Percentiles rank a stretch among this genome's conserved stretches.
Conservation (phyloP, 2,329 filamentous ascomycete species). For the Sporothrix variecibatus region DNA sequence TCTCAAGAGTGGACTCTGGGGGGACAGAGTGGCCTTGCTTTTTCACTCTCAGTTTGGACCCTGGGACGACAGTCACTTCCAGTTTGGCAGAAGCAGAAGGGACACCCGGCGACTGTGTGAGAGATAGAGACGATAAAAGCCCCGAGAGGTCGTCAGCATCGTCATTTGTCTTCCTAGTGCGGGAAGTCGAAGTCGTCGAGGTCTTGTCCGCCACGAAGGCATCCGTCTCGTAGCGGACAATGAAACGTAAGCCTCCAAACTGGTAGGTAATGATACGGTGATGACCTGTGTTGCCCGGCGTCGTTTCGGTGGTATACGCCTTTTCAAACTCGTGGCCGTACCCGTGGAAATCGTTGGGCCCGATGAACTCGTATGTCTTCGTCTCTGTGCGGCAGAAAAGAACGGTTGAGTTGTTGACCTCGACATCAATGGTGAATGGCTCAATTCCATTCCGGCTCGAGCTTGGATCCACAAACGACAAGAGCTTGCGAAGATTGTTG, state of each 20-base stretch:
- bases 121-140: neutral
- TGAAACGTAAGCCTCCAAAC: constrained; percentile 44
- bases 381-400: constrained; percentile 43
- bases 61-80: neutral
- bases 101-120: neutral
- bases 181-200: too few relatives aligned
- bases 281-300: constrained; percentile 45
- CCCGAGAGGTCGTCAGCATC: neutral
- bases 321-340: constrained; percentile 52
- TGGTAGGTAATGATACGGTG: constrained; percentile 49
- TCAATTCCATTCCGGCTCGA: constrained; percentile 32
- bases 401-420: constrained; percentile 42
- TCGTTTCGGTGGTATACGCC: constrained; percentile 41
- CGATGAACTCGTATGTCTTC: constrained; percentile 35
- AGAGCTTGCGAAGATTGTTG: constrained; percentile 52
- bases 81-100: neutral
- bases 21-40: neutral
- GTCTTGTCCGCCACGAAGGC: constrained; percentile 39
- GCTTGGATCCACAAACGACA: constrained; percentile 44
- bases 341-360: constrained; percentile 42
- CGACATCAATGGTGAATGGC: constrained; percentile 46
- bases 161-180: neutral
- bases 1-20: neutral
- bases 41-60: neutral
- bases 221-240: constrained; percentile 49